Evolutionary conservation across 2,329 filamentous ascomycete genomes (phyloP).

Genomic region (Sodiomyces alkalinus): DNA sequence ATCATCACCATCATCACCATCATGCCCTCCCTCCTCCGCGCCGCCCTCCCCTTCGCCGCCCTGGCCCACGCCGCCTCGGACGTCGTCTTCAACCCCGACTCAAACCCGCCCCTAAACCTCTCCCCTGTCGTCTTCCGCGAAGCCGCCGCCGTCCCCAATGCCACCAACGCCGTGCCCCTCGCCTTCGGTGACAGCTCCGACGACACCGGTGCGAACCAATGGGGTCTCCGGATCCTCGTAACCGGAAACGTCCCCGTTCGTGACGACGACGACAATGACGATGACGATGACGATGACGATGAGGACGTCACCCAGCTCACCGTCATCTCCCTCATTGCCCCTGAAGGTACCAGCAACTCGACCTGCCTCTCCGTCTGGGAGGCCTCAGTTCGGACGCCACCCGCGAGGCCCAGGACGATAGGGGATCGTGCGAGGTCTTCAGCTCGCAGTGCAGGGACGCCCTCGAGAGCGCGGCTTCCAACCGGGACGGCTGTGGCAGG

Average conservation of each 20-base stretch:
- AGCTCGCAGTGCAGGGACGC: neutral
- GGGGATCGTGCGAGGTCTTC: neutral
- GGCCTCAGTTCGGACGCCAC: neutral
- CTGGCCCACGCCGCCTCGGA: neutral
- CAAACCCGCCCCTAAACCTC: neutral
- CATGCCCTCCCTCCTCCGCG: neutral
- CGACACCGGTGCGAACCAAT: neutral
- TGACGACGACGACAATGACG: neutral
- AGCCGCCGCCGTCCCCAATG: neutral
- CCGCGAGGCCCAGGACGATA: neutral
- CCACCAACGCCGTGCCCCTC: neutral
- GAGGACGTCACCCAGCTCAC: slow-evolving; percentile 1
- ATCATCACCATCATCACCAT: neutral
- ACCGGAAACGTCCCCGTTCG: neutral
- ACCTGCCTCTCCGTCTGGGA: neutral
- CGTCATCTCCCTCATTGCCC: neutral
- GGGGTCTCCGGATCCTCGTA: slow-evolving; percentile 1
- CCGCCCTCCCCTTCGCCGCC: neutral
- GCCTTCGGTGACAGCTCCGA: neutral
- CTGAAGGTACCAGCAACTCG: neutral
- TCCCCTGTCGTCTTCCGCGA: neutral
- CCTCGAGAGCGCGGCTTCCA: neutral
- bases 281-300: neutral
- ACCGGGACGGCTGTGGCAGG: neutral
- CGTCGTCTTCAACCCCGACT: neutral